Base-by-base conservation (phyloP, 2,329 filamentous ascomycete genomes). In the Pyricularia pennisetigena region DNA sequence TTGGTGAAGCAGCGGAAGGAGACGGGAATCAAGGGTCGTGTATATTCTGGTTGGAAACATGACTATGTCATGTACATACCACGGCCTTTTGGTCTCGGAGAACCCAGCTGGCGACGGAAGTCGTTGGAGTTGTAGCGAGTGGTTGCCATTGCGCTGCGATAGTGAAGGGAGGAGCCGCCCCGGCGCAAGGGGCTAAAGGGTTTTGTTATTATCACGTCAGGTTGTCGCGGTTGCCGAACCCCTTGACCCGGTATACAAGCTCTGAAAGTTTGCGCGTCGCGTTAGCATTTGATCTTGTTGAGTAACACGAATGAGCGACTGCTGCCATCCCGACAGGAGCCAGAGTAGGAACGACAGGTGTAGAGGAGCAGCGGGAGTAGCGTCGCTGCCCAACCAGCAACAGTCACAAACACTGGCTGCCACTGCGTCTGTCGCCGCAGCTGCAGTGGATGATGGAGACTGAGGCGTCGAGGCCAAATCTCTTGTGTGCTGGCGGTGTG, bases 81-180 rank as follows among this genome's bases (percentile, higher is more conserved):
- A 78, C 84, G 82, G 72, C 80, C 81, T 75, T 86, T 87, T 30
- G 84, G 82, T 76, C 83, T 82, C 57, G 85, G 85, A 69, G 85
- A 87, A 71, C 83, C 83, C 71, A 85, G 81, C 73, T 83, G 82
- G 69, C 82, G 82, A 74, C 82, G 81, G 71, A 83, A 77, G 74
- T 84, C 82, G 74, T 78, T 76, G 70, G 78, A 72, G 69, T 78
- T 76, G 73, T 81, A 82, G 73, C 81, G 80, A 73, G 81, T 79
- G 68, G 81, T 78, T 72, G 81, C 79, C 81, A 83, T 83, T 73
- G n/a, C 57, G 57, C 26, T 24, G 57, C 57, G 57, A 61, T 61
- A 79, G 68, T 68, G 66, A 70, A 28, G 71, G 69, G 65, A 23
- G 66, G 59, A 62, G 32, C 49, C 57, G 67, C 63, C 24, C 32